Percentiles rank a stretch among this genome's conserved stretches.
These are phyloP conservation scores for Panus rudis DNA, from an alignment of 768 basidiomycete genomes.

Conservation along the genomic window DNA sequence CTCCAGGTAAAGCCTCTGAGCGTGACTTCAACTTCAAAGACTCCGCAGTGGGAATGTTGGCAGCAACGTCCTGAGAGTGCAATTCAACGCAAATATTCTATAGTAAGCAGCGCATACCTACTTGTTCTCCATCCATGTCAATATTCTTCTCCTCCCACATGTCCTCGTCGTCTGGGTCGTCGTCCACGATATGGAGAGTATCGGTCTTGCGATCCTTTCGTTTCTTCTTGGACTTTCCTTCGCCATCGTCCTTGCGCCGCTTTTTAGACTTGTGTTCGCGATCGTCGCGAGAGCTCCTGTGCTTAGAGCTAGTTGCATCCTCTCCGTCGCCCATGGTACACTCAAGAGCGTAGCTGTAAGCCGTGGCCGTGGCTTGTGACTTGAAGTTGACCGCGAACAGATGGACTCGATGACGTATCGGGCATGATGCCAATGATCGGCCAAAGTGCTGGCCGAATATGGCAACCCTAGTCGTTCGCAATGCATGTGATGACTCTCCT, in stretches of 20 bases:
- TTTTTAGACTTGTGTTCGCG: conserved; percentile 46
- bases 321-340: conserved; percentile 16
- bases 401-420: too few relatives aligned
- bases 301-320: conserved; percentile 22
- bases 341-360: too few relatives aligned
- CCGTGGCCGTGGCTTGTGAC: too few relatives aligned
- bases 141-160: conserved; percentile 90
- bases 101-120: conserved; percentile 30
- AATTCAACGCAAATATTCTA: conserved; percentile 1
- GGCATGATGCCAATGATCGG: too few relatives aligned
- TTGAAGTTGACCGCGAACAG: too few relatives aligned
- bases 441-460: too few relatives aligned
- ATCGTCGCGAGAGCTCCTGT: conserved; percentile 29
- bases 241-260: conserved; percentile 43
- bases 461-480: too few relatives aligned
- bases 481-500: too few relatives aligned
- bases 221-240: conserved; percentile 28
- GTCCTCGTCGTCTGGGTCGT: conserved; percentile 66
- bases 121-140: conserved; percentile 65
- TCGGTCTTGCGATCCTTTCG: conserved; percentile 27
- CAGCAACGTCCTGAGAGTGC: conserved; percentile 45
- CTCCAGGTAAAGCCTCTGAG: conserved; percentile 27
- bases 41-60: conserved; percentile 72
- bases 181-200: conserved; percentile 52
- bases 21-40: conserved; percentile 64